Evolutionary conservation across 208 protist species (phyloP).

Genomic region (Trypanosoma rangeli): DNA sequence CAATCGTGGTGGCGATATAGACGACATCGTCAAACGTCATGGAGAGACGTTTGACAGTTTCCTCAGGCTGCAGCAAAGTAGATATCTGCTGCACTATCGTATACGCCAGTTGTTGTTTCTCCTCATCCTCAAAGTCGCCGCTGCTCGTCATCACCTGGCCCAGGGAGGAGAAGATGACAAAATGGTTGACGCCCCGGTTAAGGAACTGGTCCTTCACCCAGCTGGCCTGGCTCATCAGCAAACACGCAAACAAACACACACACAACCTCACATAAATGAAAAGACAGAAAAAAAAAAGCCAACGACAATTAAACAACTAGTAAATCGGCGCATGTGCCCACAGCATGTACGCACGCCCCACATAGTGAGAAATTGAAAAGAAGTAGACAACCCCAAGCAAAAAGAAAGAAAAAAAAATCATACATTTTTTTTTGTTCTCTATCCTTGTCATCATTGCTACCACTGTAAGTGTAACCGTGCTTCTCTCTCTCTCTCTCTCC

Average conservation of each 20-base stretch:
- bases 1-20: constrained; percentile 75
- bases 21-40: constrained; percentile 77
- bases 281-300: constrained; percentile 14
- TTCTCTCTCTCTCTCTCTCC: neutral
- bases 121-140: constrained; percentile 69
- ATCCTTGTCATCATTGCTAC: neutral
- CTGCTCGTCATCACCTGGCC: constrained; percentile 73
- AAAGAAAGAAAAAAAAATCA: neutral
- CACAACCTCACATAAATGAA: constrained; percentile 14
- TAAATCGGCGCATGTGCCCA: neutral
- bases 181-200: constrained; percentile 81
- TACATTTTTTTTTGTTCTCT: neutral
- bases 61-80: constrained; percentile 43
- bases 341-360: neutral
- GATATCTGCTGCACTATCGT: constrained; percentile 72
- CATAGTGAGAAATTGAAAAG: too few species aligned
- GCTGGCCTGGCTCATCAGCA: constrained; percentile 54
- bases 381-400: neutral
- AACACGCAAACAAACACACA: neutral
- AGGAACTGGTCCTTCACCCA: constrained; percentile 86
- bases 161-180: constrained; percentile 66
- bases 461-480: neutral
- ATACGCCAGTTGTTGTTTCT: constrained; percentile 71
- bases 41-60: constrained; percentile 69
- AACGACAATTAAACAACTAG: constrained; percentile 20